These are phyloP conservation scores for Elasticomyces elasticus DNA, from an alignment of 495 filamentous ascomycete species.

Conservation along the genomic window DNA sequence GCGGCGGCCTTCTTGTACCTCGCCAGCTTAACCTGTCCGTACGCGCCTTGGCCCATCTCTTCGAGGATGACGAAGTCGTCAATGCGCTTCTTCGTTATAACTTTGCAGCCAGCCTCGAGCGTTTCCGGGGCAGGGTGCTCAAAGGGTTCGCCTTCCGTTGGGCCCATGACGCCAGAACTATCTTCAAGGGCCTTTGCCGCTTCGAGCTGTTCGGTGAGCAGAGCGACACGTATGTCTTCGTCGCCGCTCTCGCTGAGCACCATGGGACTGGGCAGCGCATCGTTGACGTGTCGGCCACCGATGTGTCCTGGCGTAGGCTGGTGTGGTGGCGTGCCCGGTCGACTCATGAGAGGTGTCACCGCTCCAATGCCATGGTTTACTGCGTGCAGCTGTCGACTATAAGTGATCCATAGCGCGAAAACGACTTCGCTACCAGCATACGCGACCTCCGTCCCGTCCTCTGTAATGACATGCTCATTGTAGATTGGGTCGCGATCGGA, in stretches of 20 bases:
- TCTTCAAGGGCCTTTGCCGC: slow-evolving; percentile 38
- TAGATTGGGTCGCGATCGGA: slow-evolving; percentile 51
- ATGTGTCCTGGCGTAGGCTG: slow-evolving; percentile 68
- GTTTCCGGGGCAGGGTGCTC: slow-evolving; percentile 34
- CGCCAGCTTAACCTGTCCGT: slow-evolving; percentile 95
- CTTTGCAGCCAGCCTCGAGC: slow-evolving; percentile 9
- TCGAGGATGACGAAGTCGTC: slow-evolving; percentile 86
- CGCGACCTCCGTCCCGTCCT: slow-evolving; percentile 36
- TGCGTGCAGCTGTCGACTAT: slow-evolving; percentile 83
- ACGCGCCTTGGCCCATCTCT: slow-evolving; percentile 97
- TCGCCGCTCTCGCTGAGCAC: not conserved
- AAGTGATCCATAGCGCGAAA: slow-evolving; percentile 94
- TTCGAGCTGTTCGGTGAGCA: slow-evolving; percentile 63
- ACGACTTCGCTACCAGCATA: slow-evolving; percentile 64
- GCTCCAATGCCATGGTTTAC: slow-evolving; percentile 46
- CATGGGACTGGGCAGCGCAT: slow-evolving; percentile 12
- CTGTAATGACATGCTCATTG: slow-evolving; percentile 39
- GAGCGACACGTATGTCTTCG: not conserved
- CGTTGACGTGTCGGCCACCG: slow-evolving; percentile 4
- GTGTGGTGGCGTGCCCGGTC: slow-evolving; percentile 54
- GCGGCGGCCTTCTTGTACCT: slow-evolving; percentile 64
- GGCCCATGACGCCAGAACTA: not conserved
- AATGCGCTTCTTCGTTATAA: slow-evolving; percentile 61
- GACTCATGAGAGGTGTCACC: slow-evolving; percentile 48
- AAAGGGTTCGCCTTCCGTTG: slow-evolving; percentile 35